Percentiles rank a stretch among this genome's conserved stretches.
phyloP scores from a whole-genome alignment of 225 moss, liverwort and hornwort species.

The Pseudoscleropodium purum region DNA sequence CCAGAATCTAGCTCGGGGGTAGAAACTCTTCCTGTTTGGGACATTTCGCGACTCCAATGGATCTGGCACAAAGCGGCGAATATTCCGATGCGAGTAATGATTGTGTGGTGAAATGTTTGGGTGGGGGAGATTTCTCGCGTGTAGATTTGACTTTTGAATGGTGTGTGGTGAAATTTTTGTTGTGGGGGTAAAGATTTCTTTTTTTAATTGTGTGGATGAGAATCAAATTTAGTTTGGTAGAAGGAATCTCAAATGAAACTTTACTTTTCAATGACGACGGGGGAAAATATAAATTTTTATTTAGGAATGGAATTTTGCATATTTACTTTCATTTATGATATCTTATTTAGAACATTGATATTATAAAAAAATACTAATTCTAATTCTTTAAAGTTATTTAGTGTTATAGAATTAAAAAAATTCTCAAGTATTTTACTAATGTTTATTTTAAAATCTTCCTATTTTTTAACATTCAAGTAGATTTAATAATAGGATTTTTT shows the following conservation, averaged over 20 bases:
- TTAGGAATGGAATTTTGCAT: fast-evolving
- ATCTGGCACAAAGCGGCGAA: background rate
- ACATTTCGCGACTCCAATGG: background rate
- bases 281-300: background rate
- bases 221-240: background rate
- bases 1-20: background rate
- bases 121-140: background rate
- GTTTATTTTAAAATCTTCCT: background rate
- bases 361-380: fast-evolving
- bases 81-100: background rate
- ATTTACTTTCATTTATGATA: background rate
- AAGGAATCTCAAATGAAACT: fast-evolving
- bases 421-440: fast-evolving
- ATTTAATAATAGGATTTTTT: too few relatives aligned
- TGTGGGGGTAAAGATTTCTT: background rate
- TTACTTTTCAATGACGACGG: fast-evolving
- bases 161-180: too few relatives aligned
- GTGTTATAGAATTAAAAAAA: fast-evolving
- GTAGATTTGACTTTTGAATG: background rate
- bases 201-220: background rate
- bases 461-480: fast-evolving
- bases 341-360: too few relatives aligned
- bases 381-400: background rate
- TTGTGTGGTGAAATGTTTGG: background rate
- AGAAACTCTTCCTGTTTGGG: background rate